phyloP scores from a whole-genome alignment of 2,329 filamentous ascomycete genomes.

The Macrophomina phaseolina region DNA sequence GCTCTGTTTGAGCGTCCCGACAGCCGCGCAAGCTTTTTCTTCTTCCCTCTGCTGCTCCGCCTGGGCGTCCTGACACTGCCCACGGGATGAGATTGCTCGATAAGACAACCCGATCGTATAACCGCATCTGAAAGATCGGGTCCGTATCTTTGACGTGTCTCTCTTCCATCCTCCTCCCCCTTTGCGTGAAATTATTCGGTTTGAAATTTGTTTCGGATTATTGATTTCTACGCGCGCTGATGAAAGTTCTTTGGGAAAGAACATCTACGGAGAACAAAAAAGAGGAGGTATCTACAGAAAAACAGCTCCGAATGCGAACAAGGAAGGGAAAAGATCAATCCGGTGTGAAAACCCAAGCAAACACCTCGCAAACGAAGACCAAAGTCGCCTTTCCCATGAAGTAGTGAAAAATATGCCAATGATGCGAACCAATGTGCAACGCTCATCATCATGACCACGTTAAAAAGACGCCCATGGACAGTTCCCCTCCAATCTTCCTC shows the following conservation, averaged over 20 bases:
- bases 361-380: constrained; percentile 13
- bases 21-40: constrained; percentile 3
- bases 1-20: not conserved
- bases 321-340: not conserved
- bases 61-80: not conserved
- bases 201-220: too few species aligned
- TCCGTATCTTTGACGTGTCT: too few species aligned
- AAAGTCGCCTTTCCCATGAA: not conserved
- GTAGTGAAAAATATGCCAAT: constrained; percentile 1
- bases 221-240: too few species aligned
- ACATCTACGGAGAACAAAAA: too few species aligned
- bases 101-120: constrained; percentile 4
- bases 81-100: not conserved
- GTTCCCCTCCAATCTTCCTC: not conserved
- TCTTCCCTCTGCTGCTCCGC: not conserved
- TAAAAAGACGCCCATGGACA: not conserved
- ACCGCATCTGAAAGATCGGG: not conserved
- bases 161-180: too few species aligned
- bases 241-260: too few species aligned
- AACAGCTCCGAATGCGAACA: not conserved
- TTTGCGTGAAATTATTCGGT: too few species aligned
- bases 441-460: constrained; percentile 23
- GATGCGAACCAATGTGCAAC: constrained; percentile 20
- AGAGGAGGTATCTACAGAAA: constrained; percentile 9
- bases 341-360: not conserved